Percentiles rank a stretch among this genome's conserved stretches.
Conservation (phyloP, 352 stramenopile genomes). For the Phytopythium chamaehyphon region DNA sequence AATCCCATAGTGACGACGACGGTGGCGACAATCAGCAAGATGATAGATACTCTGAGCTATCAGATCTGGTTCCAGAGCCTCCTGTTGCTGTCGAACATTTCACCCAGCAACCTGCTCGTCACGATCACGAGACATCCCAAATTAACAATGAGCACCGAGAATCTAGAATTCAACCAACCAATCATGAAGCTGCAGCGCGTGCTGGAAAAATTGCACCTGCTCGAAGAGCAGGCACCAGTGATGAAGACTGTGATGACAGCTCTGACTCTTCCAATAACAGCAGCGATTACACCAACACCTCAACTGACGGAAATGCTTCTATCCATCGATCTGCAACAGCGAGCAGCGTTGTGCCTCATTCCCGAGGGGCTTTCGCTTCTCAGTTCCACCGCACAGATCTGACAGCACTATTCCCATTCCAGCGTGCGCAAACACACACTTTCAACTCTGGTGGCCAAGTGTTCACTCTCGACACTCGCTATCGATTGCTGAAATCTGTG, state of each 20-base stretch:
- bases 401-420: conserved; percentile 16
- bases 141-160: too few relatives aligned
- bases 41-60: conserved; percentile 1
- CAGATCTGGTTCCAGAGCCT: background rate
- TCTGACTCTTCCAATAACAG: conserved; percentile 18
- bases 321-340: conserved; percentile 6
- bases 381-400: conserved; percentile 1
- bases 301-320: conserved; percentile 7
- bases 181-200: conserved; percentile 7
- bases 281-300: conserved; percentile 5
- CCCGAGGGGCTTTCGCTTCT: background rate
- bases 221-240: background rate
- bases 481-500: conserved; percentile 87
- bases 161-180: too few relatives aligned
- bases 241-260: background rate
- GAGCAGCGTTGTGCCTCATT: background rate
- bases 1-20: conserved; percentile 21
- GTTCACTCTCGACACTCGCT: conserved; percentile 86
- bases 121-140: too few relatives aligned
- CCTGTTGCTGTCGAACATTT: background rate
- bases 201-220: conserved; percentile 6
- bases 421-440: conserved; percentile 48
- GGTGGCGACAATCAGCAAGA: conserved; percentile 14
- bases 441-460: conserved; percentile 77
- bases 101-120: too few relatives aligned